These are phyloP conservation scores for Candida ponderosae DNA, from an alignment of 805 yeast species.

Conservation along the genomic window DNA sequence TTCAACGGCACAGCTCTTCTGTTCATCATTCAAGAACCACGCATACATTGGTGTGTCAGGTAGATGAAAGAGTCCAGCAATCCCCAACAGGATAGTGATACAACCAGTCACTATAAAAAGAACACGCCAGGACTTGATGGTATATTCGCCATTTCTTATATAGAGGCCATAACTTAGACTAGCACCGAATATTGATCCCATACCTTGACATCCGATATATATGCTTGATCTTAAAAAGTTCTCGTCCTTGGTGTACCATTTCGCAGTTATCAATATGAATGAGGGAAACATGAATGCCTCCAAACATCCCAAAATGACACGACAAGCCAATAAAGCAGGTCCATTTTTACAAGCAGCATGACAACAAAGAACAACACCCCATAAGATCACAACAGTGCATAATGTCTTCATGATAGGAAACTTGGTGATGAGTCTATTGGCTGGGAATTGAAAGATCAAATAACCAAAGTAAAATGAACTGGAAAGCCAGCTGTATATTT, in stretches of 20 bases:
- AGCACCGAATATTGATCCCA: conserved; percentile 42
- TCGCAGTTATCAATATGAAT: conserved; percentile 37
- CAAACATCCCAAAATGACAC: background rate
- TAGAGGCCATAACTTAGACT: conserved; percentile 49
- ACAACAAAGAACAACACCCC: conserved; percentile 28
- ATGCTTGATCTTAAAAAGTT: conserved; percentile 34
- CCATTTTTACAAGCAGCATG: conserved; percentile 21
- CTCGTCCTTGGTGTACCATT: conserved; percentile 46
- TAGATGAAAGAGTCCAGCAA: conserved; percentile 37
- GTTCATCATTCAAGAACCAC: conserved; percentile 38
- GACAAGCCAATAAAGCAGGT: background rate
- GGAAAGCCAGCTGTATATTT: conserved; percentile 26
- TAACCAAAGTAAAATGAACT: conserved; percentile 30
- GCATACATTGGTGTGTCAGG: conserved; percentile 51
- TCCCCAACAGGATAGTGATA: conserved; percentile 45
- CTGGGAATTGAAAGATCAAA: conserved; percentile 24
- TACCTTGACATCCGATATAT: conserved; percentile 37
- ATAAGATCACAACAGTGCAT: conserved; percentile 21
- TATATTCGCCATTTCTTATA: conserved; percentile 26
- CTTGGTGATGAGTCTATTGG: conserved; percentile 23
- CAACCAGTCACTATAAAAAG: conserved; percentile 54
- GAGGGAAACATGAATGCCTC: conserved; percentile 2
- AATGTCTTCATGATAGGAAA: conserved; percentile 30
- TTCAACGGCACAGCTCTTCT: conserved; percentile 38
- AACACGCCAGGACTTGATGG: conserved; percentile 50